phyloP scores from a whole-genome alignment of 805 yeast genomes.

The Zygotorulaspora chibaensis region DNA sequence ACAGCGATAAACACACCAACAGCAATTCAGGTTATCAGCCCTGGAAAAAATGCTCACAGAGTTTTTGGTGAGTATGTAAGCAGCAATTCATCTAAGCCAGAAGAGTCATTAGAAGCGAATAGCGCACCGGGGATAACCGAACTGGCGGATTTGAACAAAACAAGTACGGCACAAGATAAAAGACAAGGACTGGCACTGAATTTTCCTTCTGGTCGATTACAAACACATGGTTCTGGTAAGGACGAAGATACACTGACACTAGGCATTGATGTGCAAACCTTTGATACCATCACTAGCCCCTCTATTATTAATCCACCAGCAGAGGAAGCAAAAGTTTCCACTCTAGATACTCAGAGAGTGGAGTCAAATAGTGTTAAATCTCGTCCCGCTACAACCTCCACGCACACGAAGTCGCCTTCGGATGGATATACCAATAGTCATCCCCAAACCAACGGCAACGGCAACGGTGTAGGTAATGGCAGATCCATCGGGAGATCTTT shows the following conservation, averaged over 20 bases:
- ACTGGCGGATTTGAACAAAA: background rate
- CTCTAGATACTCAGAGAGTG: background rate
- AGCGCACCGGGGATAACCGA: background rate
- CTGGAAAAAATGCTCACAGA: background rate
- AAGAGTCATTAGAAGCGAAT: background rate
- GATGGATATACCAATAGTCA: background rate
- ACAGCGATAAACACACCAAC: conserved; percentile 1
- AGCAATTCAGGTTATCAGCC: background rate
- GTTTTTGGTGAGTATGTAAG: background rate
- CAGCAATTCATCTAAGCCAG: background rate
- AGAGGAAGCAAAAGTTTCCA: background rate
- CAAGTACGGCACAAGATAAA: background rate
- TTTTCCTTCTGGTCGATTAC: conserved; percentile 5
- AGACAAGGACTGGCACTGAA: conserved; percentile 10
- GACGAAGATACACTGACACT: conserved; percentile 15
- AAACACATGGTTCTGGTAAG: background rate
- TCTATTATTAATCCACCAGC: background rate
- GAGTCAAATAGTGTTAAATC: background rate
- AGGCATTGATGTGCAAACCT: conserved; percentile 4
- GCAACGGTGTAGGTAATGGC: conserved; percentile 10
- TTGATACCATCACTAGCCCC: background rate
- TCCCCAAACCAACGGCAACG: conserved; percentile 7
- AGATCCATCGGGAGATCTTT: conserved; percentile 32
- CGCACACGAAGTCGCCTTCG: conserved; percentile 7
- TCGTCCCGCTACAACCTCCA: background rate